Conservation (phyloP, 805 yeast species). For the Debaryomyces maramus region DNA sequence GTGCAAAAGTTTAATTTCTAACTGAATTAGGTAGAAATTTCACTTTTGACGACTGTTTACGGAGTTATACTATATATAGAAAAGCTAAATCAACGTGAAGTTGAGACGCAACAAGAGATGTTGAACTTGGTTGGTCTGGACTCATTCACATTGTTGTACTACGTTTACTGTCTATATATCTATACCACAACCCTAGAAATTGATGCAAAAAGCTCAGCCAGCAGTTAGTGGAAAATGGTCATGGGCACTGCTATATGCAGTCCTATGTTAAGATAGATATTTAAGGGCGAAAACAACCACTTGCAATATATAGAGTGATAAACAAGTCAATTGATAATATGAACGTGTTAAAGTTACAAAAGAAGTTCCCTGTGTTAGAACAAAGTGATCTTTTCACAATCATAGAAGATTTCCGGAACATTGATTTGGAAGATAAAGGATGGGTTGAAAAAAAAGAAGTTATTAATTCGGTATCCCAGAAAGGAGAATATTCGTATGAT, state of each 20-base stretch:
- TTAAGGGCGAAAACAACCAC: neutral
- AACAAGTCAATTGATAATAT: constrained; percentile 15
- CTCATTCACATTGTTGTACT: too few relatives aligned
- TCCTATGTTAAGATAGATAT: neutral
- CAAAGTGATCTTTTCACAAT: constrained; percentile 85
- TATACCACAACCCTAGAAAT: too few relatives aligned
- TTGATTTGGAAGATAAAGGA: constrained; percentile 91
- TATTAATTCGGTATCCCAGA: constrained; percentile 74
- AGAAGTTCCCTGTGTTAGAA: constrained; percentile 79
- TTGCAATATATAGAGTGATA: neutral
- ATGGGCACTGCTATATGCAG: constrained; percentile 2
- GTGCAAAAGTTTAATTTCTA: too few relatives aligned
- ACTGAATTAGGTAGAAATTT: too few relatives aligned
- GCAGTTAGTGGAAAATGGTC: neutral
- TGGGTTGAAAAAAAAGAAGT: constrained; percentile 91
- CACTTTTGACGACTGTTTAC: too few relatives aligned
- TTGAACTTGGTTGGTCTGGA: too few relatives aligned
- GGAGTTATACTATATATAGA: too few relatives aligned
- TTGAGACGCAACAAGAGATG: too few relatives aligned
- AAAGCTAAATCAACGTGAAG: too few relatives aligned
- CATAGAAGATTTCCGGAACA: constrained; percentile 79
- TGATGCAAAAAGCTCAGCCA: constrained; percentile 2
- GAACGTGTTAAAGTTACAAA: constrained; percentile 52
- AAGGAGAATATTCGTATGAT: constrained; percentile 84
- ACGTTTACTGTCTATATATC: too few relatives aligned